Conservation (phyloP, 225 moss, liverwort and hornwort genomes). For the Lunularia cruciata region DNA sequence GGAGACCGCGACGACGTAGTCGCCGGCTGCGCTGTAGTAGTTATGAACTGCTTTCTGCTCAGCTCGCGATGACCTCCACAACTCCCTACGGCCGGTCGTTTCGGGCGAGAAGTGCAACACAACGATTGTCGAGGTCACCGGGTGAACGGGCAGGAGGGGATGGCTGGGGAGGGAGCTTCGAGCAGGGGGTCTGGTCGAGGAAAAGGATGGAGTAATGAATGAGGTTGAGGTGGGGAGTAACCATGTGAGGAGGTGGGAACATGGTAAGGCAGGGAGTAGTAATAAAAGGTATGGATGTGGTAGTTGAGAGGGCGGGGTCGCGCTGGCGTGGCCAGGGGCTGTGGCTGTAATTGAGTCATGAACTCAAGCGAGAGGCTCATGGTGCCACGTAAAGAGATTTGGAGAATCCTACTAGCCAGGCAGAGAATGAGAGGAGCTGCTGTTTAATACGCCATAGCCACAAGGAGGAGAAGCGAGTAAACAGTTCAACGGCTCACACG, state of each 20-base stretch:
- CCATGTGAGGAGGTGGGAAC: no score
- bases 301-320: conserved; percentile 1
- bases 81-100: neutral
- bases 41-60: no score
- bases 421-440: neutral
- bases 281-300: conserved; percentile 12
- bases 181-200: neutral
- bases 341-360: conserved; percentile 9
- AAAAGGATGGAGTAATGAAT: neutral
- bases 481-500: conserved; percentile 9
- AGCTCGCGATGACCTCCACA: neutral
- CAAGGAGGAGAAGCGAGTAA: no score
- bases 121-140: no score
- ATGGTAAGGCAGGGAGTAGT: neutral
- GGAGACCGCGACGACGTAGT: neutral
- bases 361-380: conserved; percentile 7
- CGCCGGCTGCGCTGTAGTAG: neutral
- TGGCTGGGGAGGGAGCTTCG: neutral
- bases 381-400: conserved; percentile 9
- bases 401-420: neutral
- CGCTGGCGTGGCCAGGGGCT: conserved; percentile 12
- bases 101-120: neutral
- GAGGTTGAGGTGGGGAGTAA: neutral
- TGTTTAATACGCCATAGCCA: neutral
- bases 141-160: neutral